These are phyloP conservation scores for Calonectria hongkongensis DNA, from an alignment of 2,329 filamentous ascomycete genomes.

Conservation along the genomic window DNA sequence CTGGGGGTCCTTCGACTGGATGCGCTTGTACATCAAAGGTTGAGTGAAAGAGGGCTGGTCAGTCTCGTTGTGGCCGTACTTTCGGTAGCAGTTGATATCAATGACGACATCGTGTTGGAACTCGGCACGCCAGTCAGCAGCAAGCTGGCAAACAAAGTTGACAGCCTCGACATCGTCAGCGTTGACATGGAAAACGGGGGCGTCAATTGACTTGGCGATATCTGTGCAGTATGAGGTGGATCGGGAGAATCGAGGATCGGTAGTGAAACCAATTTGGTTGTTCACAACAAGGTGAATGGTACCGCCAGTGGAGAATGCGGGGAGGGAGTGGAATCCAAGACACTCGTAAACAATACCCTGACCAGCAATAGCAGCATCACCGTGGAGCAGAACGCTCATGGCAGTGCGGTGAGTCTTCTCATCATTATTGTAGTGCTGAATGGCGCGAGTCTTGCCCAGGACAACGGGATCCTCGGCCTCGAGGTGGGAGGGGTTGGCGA, in stretches of 20 bases:
- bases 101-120: conserved; percentile 99
- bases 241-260: conserved; percentile 96
- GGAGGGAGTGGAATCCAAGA: conserved; percentile 96
- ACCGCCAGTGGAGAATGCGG: conserved; percentile 96
- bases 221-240: conserved; percentile 99
- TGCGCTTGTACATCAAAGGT: conserved; percentile 99
- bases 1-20: conserved; percentile 87
- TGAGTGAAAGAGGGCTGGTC: conserved; percentile 99
- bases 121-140: conserved; percentile 97
- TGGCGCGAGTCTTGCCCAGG: conserved; percentile 96
- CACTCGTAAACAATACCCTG: conserved; percentile 99
- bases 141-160: conserved; percentile 98
- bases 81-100: conserved; percentile 98
- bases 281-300: conserved; percentile 98
- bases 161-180: conserved; percentile 98
- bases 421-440: conserved; percentile 99
- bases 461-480: conserved; percentile 99
- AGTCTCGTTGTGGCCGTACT: conserved; percentile 99
- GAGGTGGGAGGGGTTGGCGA: conserved; percentile 98
- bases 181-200: conserved; percentile 99
- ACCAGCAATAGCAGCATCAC: conserved; percentile 96
- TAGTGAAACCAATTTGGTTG: conserved; percentile 99
- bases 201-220: conserved; percentile 98
- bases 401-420: conserved; percentile 91
- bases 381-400: conserved; percentile 97